Evolutionary conservation across 306 rosid genomes (phyloP).

Genomic region (Abrus precatorius): DNA sequence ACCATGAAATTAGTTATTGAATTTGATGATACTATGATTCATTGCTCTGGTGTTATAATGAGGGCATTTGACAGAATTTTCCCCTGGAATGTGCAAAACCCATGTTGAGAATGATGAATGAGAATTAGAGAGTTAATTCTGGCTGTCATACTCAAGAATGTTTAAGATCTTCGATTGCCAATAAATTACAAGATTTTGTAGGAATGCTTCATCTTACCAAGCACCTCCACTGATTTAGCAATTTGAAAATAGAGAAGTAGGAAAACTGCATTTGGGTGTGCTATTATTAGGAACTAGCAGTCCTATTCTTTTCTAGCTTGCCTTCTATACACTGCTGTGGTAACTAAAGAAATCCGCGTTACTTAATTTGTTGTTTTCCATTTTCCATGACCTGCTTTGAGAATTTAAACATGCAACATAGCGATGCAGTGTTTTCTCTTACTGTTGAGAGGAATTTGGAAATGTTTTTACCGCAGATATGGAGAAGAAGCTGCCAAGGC

Average conservation of each 20-base stretch:
- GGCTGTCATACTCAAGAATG: not conserved
- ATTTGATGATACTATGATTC: constrained; percentile 20
- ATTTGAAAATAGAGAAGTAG: constrained; percentile 11
- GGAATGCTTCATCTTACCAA: constrained; percentile 1
- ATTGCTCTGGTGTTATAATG: constrained; percentile 1
- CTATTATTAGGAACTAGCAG: not conserved
- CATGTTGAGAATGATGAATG: not conserved
- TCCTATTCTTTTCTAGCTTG: not conserved
- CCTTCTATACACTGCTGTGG: not conserved
- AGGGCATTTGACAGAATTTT: not conserved
- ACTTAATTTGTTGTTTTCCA: not conserved
- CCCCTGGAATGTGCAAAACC: not conserved
- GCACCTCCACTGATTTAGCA: not conserved
- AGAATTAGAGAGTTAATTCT: not conserved
- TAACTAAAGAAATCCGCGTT: constrained; percentile 8
- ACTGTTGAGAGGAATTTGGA: constrained; percentile 18
- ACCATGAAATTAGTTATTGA: constrained; percentile 26
- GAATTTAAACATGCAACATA: constrained; percentile 33
- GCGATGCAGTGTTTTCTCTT: constrained; percentile 2
- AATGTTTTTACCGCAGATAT: constrained; percentile 60
- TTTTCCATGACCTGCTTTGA: constrained; percentile 4
- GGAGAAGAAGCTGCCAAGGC: constrained; percentile 95
- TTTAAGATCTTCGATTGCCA: constrained; percentile 15
- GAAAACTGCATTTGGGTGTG: not conserved
- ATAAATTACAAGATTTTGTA: not conserved